Conservation (phyloP, 164 flowering plant genomes). For the Berberis vulgaris region DNA sequence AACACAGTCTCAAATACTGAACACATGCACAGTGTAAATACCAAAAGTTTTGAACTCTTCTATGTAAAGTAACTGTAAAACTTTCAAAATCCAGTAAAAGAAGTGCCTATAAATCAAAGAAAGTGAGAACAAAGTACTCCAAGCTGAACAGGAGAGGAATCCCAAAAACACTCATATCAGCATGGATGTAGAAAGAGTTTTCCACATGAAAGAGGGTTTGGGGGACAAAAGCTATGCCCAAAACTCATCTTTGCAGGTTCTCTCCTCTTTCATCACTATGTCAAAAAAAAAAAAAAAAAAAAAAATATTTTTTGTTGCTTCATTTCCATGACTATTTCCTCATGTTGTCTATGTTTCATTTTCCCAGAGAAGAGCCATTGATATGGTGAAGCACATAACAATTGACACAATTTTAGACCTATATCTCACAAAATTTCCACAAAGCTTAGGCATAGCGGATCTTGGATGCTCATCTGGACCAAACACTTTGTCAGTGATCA, state of each 20-base stretch:
- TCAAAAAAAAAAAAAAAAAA: background rate
- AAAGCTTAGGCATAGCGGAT: slow-evolving; percentile 62
- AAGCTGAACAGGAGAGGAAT: no score
- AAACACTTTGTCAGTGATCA: slow-evolving; percentile 50
- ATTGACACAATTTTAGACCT: slow-evolving; percentile 39
- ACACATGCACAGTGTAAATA: no score
- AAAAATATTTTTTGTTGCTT: background rate
- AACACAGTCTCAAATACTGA: no score
- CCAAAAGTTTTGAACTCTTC: no score
- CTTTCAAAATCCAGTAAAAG: no score
- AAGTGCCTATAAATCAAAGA: no score
- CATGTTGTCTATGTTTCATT: background rate
- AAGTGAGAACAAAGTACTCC: no score
- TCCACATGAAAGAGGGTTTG: slow-evolving; percentile 78
- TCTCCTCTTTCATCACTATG: slow-evolving; percentile 1
- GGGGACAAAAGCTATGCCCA: slow-evolving; percentile 71
- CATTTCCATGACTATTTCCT: background rate
- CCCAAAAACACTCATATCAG: background rate
- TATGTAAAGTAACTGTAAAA: no score
- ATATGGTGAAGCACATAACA: slow-evolving; percentile 53
- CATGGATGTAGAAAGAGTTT: slow-evolving; percentile 65
- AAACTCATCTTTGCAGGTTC: slow-evolving; percentile 69
- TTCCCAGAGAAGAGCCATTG: slow-evolving; percentile 52
- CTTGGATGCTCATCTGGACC: slow-evolving; percentile 88
- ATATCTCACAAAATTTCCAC: slow-evolving; percentile 24